Conservation (phyloP, 805 yeast species). For the Torulaspora delbrueckii region DNA sequence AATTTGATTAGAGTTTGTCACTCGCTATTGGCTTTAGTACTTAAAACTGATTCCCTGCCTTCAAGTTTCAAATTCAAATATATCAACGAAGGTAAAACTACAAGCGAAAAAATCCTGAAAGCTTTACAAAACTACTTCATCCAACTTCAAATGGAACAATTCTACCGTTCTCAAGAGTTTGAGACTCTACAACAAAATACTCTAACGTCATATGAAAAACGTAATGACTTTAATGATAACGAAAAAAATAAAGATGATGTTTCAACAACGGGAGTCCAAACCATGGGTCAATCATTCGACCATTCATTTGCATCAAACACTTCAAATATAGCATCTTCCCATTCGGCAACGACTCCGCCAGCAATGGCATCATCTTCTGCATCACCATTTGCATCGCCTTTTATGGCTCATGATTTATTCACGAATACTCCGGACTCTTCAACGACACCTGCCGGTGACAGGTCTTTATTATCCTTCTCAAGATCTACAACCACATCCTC, state of each 20-base stretch:
- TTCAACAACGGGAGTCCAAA: not conserved
- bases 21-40: conserved; percentile 20
- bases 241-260: conserved; percentile 3
- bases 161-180: conserved; percentile 27
- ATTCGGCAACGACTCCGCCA: conserved; percentile 22
- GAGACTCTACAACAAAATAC: not conserved
- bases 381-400: conserved; percentile 24
- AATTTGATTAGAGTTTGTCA: conserved; percentile 23
- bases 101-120: conserved; percentile 15
- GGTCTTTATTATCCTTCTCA: conserved; percentile 4
- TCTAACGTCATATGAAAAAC: conserved; percentile 6
- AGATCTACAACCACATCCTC: conserved; percentile 6
- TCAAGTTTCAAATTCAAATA: conserved; percentile 34
- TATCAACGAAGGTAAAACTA: conserved; percentile 7
- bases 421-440: conserved; percentile 17
- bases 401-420: conserved; percentile 13
- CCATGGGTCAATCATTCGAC: conserved; percentile 12
- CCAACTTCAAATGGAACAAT: conserved; percentile 23
- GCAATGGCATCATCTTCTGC: conserved; percentile 17
- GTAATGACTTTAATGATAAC: conserved; percentile 8
- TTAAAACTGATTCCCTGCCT: conserved; percentile 23
- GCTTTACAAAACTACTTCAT: conserved; percentile 18
- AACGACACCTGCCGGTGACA: conserved; percentile 10
- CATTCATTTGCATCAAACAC: conserved; percentile 9
- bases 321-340: conserved; percentile 14